Percentiles rank a stretch among this genome's conserved stretches.
Evolutionary conservation across 371 early-diverging fungal species (phyloP).

Genomic region (Massospora cicadina): DNA sequence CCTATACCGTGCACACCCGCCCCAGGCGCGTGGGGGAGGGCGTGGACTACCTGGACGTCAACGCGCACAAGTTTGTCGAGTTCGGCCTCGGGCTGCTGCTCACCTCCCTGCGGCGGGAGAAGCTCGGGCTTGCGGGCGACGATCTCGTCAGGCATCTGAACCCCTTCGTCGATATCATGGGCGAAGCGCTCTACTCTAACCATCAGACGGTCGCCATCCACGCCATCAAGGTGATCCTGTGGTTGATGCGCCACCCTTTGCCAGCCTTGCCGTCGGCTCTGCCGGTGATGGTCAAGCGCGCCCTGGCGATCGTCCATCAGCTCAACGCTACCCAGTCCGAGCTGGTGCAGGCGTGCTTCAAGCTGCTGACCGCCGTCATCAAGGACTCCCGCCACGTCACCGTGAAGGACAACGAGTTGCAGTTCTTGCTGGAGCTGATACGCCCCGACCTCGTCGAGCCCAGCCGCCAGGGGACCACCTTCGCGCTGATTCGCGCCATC

Average conservation of each 20-base stretch:
- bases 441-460: constrained; percentile 77
- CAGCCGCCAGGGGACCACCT: constrained; percentile 64
- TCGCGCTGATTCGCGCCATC: constrained; percentile 69
- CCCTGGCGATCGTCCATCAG: constrained; percentile 47
- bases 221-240: constrained; percentile 31
- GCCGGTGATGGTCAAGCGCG: constrained; percentile 52
- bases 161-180: constrained; percentile 61
- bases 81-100: constrained; percentile 72
- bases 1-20: constrained; percentile 52
- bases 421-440: constrained; percentile 55
- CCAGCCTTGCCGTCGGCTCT: constrained; percentile 41
- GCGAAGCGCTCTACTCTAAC: constrained; percentile 62
- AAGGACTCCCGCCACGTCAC: constrained; percentile 37
- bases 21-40: constrained; percentile 22
- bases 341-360: constrained; percentile 58
- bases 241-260: constrained; percentile 45
- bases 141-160: constrained; percentile 44
- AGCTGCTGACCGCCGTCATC: constrained; percentile 56
- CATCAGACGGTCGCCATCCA: constrained; percentile 44
- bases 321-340: constrained; percentile 45
- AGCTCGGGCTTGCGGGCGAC: constrained; percentile 27
- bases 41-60: constrained; percentile 42
- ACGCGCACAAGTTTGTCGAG: constrained; percentile 76
- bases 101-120: constrained; percentile 42
- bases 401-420: constrained; percentile 55